Conservation (phyloP, 129 eudicot genomes). For the Tagetes patula region DNA sequence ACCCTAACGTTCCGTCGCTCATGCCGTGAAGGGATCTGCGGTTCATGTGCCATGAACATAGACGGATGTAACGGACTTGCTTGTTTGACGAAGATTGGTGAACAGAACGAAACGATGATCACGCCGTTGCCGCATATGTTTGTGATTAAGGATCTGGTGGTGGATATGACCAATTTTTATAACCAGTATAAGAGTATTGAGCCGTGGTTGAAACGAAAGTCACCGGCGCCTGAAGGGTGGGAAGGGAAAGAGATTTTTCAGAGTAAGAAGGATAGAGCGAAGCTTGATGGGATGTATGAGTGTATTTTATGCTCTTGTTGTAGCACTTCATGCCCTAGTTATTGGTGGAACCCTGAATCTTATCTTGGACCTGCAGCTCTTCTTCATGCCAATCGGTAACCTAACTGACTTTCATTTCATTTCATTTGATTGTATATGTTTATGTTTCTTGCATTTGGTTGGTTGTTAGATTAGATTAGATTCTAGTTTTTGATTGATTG, state of each 20-base stretch:
- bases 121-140: constrained; percentile 95
- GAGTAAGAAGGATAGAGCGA: constrained; percentile 81
- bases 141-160: constrained; percentile 94
- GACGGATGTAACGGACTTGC: constrained; percentile 86
- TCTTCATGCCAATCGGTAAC: constrained; percentile 69
- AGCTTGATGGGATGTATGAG: constrained; percentile 93
- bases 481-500: background rate
- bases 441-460: background rate
- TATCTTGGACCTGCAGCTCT: constrained; percentile 93
- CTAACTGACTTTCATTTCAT: too few relatives aligned
- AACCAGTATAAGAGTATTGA: constrained; percentile 93
- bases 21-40: constrained; percentile 95
- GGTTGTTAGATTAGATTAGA: background rate
- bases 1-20: constrained; percentile 84
- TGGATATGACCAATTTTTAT: constrained; percentile 91
- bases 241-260: constrained; percentile 74
- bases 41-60: constrained; percentile 94
- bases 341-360: constrained; percentile 97
- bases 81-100: constrained; percentile 68
- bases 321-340: constrained; percentile 95
- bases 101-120: constrained; percentile 42
- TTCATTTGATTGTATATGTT: background rate
- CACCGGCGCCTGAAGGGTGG: constrained; percentile 32
- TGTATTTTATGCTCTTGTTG: constrained; percentile 87
- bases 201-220: constrained; percentile 97